A percentile compares a stretch with the other conserved stretches of the same genome.
Evolutionary conservation across 805 yeast species (phyloP).

Genomic region (Candida morakotiae): DNA sequence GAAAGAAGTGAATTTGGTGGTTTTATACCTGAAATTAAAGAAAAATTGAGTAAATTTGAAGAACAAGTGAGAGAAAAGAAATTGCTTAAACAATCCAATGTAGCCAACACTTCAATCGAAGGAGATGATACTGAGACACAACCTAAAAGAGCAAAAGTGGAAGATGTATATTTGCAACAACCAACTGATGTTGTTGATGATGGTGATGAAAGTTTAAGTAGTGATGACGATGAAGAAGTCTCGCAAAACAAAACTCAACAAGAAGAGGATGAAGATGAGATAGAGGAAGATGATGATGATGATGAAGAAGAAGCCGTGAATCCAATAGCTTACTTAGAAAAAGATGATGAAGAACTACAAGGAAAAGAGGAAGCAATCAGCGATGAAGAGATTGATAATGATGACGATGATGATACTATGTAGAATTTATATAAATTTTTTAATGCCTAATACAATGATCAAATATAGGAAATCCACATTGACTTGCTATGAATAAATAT

Average conservation of each 20-base stretch:
- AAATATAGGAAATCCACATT: conserved; percentile 54
- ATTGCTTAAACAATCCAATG: conserved; percentile 15
- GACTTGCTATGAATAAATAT: conserved; percentile 46
- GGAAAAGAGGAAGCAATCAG: conserved; percentile 21
- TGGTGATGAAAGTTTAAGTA: conserved; percentile 5
- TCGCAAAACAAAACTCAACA: conserved; percentile 9
- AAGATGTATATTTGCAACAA: too few species aligned
- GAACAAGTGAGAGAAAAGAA: conserved; percentile 20
- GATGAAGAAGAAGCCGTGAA: conserved; percentile 16
- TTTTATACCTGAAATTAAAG: conserved; percentile 36
- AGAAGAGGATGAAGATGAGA: conserved; percentile 12
- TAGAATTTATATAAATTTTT: conserved; percentile 1
- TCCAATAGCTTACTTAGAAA: conserved; percentile 28
- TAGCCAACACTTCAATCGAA: background rate
- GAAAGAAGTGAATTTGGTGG: conserved; percentile 39
- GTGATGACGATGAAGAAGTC: conserved; percentile 10
- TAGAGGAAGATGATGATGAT: conserved; percentile 11
- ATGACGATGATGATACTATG: conserved; percentile 4
- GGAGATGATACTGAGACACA: conserved; percentile 5
- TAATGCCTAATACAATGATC: conserved; percentile 21
- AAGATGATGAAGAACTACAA: conserved; percentile 32
- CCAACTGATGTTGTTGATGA: too few species aligned
- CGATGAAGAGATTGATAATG: conserved; percentile 14
- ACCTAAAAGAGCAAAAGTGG: too few species aligned
- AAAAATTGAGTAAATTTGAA: conserved; percentile 28